Percentiles rank a stretch among this genome's conserved stretches.
Evolutionary conservation across 805 yeast species (phyloP).

Genomic region (Kluyveromyces siamensis): DNA sequence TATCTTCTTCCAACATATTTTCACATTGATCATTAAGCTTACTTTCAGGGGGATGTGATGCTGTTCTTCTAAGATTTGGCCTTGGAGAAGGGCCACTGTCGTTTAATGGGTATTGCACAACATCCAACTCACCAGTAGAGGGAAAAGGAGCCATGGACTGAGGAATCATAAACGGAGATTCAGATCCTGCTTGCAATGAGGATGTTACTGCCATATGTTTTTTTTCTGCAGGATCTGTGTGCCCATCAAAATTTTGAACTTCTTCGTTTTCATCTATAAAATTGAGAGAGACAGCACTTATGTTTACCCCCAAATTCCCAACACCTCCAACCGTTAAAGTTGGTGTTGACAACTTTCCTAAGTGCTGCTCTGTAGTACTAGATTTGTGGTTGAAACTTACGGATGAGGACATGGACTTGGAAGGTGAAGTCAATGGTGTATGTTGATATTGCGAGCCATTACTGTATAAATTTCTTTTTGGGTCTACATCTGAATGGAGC

Average conservation of each 20-base stretch:
- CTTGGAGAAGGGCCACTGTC: conserved; percentile 5
- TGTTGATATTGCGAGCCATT: background rate
- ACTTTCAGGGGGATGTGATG: conserved; percentile 71
- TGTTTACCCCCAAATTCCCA: background rate
- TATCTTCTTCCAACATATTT: background rate
- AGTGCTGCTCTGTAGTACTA: background rate
- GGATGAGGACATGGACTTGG: conserved; percentile 10
- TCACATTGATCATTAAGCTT: conserved; percentile 24
- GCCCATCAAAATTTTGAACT: conserved; percentile 8
- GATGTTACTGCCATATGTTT: background rate
- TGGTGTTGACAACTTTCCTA: background rate
- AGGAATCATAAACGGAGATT: conserved; percentile 4
- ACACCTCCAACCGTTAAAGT: too few relatives aligned
- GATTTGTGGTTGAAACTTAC: background rate
- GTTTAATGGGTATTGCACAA: background rate
- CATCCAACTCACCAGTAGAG: background rate
- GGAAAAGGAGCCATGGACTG: conserved; percentile 4
- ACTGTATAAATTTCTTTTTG: conserved; percentile 1
- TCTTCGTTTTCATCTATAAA: conserved; percentile 30
- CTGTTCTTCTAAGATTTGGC: conserved; percentile 56
- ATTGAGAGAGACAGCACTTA: conserved; percentile 22
- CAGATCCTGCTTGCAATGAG: conserved; percentile 2
- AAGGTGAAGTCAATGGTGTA: conserved; percentile 25
- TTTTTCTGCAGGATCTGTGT: background rate
- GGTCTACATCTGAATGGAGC: background rate